Conservation (phyloP, 192 early-diverging fungal species). For the Coemansia sp. region DNA sequence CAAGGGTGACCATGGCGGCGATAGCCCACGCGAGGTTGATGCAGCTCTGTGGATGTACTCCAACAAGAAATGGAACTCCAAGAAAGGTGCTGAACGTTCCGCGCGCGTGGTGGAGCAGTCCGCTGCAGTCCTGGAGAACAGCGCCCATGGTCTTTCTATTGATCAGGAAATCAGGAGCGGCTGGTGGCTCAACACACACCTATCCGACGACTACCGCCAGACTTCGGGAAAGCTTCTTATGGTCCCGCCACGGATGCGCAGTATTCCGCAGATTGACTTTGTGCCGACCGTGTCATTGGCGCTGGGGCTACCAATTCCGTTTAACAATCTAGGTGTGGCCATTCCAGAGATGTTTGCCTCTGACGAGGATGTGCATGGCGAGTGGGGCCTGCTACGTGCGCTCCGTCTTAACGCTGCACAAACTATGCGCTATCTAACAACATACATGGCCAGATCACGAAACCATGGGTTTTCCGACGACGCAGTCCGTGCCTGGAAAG, state of each 20-base stretch:
- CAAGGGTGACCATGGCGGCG: conserved; percentile 97
- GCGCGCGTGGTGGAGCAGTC: conserved; percentile 23
- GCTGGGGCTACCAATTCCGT: conserved; percentile 87
- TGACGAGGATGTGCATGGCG: conserved; percentile 4
- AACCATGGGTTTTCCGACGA: conserved; percentile 49
- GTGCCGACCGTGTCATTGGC: conserved; percentile 81
- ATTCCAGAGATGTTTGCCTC: conserved; percentile 84
- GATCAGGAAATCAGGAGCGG: conserved; percentile 48
- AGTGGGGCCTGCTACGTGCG: conserved; percentile 56
- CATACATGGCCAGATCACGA: conserved; percentile 31
- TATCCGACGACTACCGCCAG: conserved; percentile 33
- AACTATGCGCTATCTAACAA: conserved; percentile 49
- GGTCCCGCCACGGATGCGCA: conserved; percentile 53
- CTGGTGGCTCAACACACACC: conserved; percentile 43
- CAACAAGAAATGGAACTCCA: conserved; percentile 37
- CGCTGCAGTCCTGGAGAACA: conserved; percentile 5
- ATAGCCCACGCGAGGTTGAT: conserved; percentile 86
- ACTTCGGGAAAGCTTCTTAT: background rate
- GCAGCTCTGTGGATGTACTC: conserved; percentile 85
- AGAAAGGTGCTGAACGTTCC: conserved; percentile 44
- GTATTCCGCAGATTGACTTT: conserved; percentile 88
- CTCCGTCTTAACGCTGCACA: conserved; percentile 69
- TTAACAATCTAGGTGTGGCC: conserved; percentile 85
- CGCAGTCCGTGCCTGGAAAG: conserved; percentile 30
- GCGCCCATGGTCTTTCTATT: conserved; percentile 41